These are phyloP conservation scores for Rhododendron ovatum DNA, from an alignment of 148 eudicot genomes.

Conservation along the genomic window DNA sequence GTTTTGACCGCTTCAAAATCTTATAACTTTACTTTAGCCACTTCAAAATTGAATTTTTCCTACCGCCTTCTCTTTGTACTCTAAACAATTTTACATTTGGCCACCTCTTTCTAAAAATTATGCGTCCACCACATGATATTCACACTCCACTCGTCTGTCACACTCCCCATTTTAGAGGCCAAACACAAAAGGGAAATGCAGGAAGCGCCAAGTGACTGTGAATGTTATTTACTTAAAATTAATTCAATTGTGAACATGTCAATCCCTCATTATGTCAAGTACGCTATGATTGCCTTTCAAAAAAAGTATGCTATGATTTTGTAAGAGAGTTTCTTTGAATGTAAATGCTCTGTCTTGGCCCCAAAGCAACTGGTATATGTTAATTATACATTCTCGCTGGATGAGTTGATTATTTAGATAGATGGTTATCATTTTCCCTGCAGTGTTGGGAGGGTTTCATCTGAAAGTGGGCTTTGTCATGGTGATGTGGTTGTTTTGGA, in stretches of 20 bases:
- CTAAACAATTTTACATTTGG: not conserved
- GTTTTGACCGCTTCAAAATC: not conserved
- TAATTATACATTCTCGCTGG: not conserved
- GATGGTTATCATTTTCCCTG: conserved; percentile 17
- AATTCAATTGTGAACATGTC: not conserved
- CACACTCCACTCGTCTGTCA: not conserved
- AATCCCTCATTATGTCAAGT: not conserved
- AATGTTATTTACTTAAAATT: not conserved
- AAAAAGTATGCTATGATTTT: not conserved
- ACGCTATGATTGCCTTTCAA: not conserved
- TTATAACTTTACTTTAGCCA: not conserved
- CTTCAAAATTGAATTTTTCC: not conserved
- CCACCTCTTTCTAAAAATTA: not conserved
- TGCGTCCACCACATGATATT: not conserved
- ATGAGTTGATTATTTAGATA: not conserved
- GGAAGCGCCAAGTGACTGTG: not conserved
- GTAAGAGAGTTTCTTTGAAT: not conserved
- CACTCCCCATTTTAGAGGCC: not conserved
- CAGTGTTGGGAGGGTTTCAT: conserved; percentile 81
- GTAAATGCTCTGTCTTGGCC: not conserved
- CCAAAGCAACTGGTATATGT: conserved; percentile 1
- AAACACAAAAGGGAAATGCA: not conserved
- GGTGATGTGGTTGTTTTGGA: conserved; percentile 95
- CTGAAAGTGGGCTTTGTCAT: conserved; percentile 73
- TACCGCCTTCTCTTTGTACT: not conserved